phyloP scores from a whole-genome alignment of 352 stramenopile genomes.

The Globisporangium radiosum region DNA sequence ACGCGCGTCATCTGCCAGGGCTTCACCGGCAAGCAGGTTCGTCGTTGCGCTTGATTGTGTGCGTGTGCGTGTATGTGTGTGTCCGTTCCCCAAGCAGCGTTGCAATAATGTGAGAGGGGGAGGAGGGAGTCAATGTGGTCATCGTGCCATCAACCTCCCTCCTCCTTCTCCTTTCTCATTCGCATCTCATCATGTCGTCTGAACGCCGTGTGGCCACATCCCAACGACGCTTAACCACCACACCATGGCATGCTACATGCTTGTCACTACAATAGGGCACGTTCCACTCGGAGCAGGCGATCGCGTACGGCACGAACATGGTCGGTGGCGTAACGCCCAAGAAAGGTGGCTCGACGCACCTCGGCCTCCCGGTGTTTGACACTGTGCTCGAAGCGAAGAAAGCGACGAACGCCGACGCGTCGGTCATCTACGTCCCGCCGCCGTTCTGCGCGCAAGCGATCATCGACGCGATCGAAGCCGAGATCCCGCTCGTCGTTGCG shows the following conservation, averaged over 20 bases:
- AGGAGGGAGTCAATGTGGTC: no score
- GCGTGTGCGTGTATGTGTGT: no score
- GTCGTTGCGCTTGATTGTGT: no score
- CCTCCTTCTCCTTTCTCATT: neutral
- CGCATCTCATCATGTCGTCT: neutral
- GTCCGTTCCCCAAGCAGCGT: no score
- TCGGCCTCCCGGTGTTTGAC: conserved; percentile 99
- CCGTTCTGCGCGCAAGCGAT: conserved; percentile 97
- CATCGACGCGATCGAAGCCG: conserved; percentile 97
- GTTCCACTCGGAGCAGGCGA: conserved; percentile 98
- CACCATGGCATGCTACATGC: neutral
- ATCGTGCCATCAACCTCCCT: neutral
- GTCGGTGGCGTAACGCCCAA: conserved; percentile 98
- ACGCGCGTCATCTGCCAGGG: conserved; percentile 99
- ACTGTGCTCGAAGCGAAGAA: conserved; percentile 90
- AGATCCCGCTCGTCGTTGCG: conserved; percentile 94
- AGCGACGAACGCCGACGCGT: conserved; percentile 90
- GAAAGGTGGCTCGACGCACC: conserved; percentile 96
- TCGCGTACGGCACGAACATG: conserved; percentile 99
- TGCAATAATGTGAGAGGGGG: no score
- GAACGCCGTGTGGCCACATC: no score
- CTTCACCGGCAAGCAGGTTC: conserved; percentile 99
- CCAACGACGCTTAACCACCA: no score
- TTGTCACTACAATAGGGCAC: conserved; percentile 77
- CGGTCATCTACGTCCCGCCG: conserved; percentile 99